phyloP scores from a whole-genome alignment of 176 grass and related monocot species.

The Oryza australiensis region DNA sequence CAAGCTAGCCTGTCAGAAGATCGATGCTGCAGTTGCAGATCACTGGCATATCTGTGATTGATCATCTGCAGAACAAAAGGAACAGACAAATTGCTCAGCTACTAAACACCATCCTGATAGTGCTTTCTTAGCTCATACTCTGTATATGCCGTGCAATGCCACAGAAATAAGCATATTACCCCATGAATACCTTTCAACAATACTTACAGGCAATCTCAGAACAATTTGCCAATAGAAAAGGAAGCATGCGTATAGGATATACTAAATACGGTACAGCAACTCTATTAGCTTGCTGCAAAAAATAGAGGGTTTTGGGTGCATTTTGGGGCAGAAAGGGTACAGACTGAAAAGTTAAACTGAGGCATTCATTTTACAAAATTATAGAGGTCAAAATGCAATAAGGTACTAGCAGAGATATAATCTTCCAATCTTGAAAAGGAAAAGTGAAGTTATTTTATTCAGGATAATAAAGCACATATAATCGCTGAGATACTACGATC shows the following conservation, averaged over 20 bases:
- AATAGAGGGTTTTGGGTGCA: neutral
- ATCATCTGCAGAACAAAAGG: slow-evolving; percentile 14
- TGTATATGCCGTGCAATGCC: neutral
- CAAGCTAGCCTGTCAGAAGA: no score
- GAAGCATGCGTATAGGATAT: neutral
- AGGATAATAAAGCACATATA: neutral
- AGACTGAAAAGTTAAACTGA: no score
- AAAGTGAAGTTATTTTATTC: no score
- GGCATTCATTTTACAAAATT: neutral
- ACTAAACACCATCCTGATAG: neutral
- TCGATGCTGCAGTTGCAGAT: neutral
- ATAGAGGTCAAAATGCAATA: neutral
- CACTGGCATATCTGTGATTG: neutral
- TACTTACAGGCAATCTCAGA: neutral
- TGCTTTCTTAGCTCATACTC: neutral
- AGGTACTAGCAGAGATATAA: neutral
- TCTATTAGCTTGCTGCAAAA: neutral
- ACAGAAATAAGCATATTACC: neutral
- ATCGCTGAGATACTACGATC: neutral
- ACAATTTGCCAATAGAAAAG: slow-evolving; percentile 18
- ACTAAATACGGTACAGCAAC: neutral
- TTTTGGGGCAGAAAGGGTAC: neutral
- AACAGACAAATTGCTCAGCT: neutral
- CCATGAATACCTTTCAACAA: neutral
- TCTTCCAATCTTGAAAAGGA: neutral